Base-by-base conservation (phyloP, 2,329 filamentous ascomycete species). In the Trichoderma endophyticum region DNA sequence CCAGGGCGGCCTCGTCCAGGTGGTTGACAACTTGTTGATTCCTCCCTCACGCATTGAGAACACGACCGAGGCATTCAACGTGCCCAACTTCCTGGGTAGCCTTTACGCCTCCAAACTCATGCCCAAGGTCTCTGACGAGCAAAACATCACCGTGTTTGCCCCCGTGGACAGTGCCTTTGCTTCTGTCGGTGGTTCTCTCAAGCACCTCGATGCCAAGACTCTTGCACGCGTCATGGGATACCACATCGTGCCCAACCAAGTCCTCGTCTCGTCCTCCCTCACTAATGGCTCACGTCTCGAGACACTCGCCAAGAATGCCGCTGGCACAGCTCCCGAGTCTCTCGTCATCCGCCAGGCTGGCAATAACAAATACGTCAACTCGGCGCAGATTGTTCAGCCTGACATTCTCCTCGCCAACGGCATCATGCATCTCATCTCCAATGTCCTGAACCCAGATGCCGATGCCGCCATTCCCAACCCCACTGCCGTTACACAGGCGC, bases 91-190 rank as follows among this genome's bases (percentile, higher is more conserved):
- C 67, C 74, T 82, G 21, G 80, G 80, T 14, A 77, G 73, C 8
- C 76, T 82, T 7, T 81, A 81, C 71, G 77, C 77, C 18, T 74
- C 77, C 9, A 71, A 77, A 1, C 72, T 82, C 21, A 79, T 83
- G 77, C 80, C 80, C 3, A 79, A 82, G 21, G 77, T 90, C 64
- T 82, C 86, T 72, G 77, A 79, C 14, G 77, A 80, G 8, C 77
- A 80, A 51, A 79, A 80, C 76, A 74, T 92, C 51, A 92, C 91
- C 70, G 83, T 92, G 73, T 92, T 93, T 74, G 89, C 87, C 0
- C 90, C 91, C 2, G 85, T 82, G 77, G 89, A 91, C 78, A 81
- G 81, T 2, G 89, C 89, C 14, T 89, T 92, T 81, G 82, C 85
- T 39, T 79, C 82, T 30, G 87, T 92, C 57, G 88, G 86, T 71